phyloP scores from a whole-genome alignment of 768 basidiomycete species.

The Podaxis carcinomalis region DNA sequence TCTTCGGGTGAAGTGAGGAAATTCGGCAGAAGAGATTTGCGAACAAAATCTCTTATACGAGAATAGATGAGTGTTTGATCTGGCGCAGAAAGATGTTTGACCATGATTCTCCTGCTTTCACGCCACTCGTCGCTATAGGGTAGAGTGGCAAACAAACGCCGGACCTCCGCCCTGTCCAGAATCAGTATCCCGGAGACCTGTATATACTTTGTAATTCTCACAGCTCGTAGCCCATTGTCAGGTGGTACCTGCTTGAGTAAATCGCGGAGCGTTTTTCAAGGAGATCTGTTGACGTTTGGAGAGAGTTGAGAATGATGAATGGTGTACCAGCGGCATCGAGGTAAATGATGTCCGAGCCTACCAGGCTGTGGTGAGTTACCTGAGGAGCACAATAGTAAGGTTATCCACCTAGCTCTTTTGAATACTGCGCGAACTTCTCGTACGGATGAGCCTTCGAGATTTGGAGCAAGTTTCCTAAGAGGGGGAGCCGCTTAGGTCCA shows the following conservation, averaged over 20 bases:
- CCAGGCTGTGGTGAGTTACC: background rate
- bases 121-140: slow-evolving; percentile 12
- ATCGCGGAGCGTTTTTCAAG: slow-evolving; percentile 19
- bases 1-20: slow-evolving; percentile 3
- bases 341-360: slow-evolving; percentile 22
- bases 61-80: background rate
- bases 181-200: background rate
- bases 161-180: background rate
- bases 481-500: background rate
- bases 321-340: slow-evolving; percentile 15
- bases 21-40: background rate
- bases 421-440: background rate
- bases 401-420: background rate
- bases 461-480: background rate
- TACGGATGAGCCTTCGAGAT: background rate
- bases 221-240: slow-evolving; percentile 7
- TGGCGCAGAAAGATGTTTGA: background rate
- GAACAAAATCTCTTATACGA: background rate
- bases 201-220: background rate
- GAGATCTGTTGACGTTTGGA: slow-evolving; percentile 17
- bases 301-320: slow-evolving; percentile 19
- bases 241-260: slow-evolving; percentile 12
- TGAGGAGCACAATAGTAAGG: background rate
- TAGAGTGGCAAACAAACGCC: background rate
- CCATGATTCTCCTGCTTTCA: background rate